These are phyloP conservation scores for Dactylellina sp. DNA, from an alignment of 2,329 filamentous ascomycete genomes.

Conservation along the genomic window DNA sequence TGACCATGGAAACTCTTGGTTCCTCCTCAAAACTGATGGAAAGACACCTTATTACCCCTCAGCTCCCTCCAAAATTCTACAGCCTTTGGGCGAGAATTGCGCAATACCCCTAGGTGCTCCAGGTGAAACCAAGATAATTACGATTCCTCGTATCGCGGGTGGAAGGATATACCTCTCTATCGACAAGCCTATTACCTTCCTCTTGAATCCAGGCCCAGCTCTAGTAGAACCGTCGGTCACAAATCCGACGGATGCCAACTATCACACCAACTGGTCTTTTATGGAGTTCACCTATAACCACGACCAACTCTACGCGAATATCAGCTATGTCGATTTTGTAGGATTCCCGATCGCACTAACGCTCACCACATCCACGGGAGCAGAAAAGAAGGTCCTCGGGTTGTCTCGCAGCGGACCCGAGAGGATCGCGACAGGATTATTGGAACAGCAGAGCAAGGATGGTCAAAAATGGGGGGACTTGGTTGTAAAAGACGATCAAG, in stretches of 20 bases:
- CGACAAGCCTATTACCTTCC: slow-evolving; percentile 73
- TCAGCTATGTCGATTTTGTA: slow-evolving; percentile 82
- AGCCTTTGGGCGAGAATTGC: slow-evolving; percentile 70
- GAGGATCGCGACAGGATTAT: slow-evolving; percentile 69
- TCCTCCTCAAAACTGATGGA: slow-evolving; percentile 76
- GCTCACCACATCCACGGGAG: slow-evolving; percentile 65
- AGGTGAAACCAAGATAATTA: slow-evolving; percentile 71
- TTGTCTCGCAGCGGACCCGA: slow-evolving; percentile 71
- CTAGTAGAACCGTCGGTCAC: slow-evolving; percentile 78
- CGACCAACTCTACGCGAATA: slow-evolving; percentile 74
- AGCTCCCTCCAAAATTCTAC: slow-evolving; percentile 69
- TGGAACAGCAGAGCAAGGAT: slow-evolving; percentile 70
- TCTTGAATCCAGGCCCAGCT: slow-evolving; percentile 77
- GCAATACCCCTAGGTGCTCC: slow-evolving; percentile 74
- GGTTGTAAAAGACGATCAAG: slow-evolving; percentile 65
- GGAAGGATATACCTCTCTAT: slow-evolving; percentile 79
- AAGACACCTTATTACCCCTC: slow-evolving; percentile 73
- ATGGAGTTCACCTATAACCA: slow-evolving; percentile 77
- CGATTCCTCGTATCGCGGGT: slow-evolving; percentile 77
- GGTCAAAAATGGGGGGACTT: slow-evolving; percentile 73
- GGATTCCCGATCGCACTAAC: slow-evolving; percentile 72
- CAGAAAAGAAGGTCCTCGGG: slow-evolving; percentile 69
- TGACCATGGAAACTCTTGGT: slow-evolving; percentile 71
- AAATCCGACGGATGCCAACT: slow-evolving; percentile 74
- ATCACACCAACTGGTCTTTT: slow-evolving; percentile 74